phyloP scores from a whole-genome alignment of 106 monocot genomes.

The Dioscorea dumetorum region DNA sequence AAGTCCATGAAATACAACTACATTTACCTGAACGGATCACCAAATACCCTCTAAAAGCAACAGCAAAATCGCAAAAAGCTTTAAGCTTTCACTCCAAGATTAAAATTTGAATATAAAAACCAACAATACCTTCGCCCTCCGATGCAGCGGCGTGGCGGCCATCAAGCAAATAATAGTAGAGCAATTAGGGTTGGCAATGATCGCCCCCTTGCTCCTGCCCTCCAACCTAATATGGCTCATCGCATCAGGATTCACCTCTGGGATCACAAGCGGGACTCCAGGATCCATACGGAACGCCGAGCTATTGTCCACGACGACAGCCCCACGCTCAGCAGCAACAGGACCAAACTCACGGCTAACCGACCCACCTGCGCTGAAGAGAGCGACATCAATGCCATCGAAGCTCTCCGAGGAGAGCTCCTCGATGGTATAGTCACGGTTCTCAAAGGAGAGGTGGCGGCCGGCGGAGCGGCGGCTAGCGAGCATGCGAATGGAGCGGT shows the following conservation, averaged over 20 bases:
- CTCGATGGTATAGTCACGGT: slow-evolving; percentile 50
- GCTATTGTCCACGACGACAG: slow-evolving; percentile 85
- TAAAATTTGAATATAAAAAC: background rate
- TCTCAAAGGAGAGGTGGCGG: slow-evolving; percentile 55
- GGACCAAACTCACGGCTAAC: slow-evolving; percentile 67
- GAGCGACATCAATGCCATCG: slow-evolving; percentile 75
- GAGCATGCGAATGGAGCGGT: slow-evolving; percentile 66
- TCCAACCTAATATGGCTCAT: slow-evolving; percentile 54
- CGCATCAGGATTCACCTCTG: slow-evolving; percentile 88
- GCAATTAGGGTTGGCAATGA: slow-evolving; percentile 94
- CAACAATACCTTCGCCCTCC: slow-evolving; percentile 55
- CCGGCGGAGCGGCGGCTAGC: slow-evolving; percentile 81
- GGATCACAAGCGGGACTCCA: slow-evolving; percentile 72
- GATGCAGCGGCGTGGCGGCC: slow-evolving; percentile 96
- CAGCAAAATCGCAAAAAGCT: no score
- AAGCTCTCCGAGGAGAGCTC: slow-evolving; percentile 77
- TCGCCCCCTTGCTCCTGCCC: slow-evolving; percentile 56
- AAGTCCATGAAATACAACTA: no score
- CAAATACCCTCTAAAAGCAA: no score
- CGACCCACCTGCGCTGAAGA: slow-evolving; percentile 86
- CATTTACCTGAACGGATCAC: no score
- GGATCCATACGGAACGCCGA: slow-evolving; percentile 91
- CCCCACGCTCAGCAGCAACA: slow-evolving; percentile 61
- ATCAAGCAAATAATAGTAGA: slow-evolving; percentile 95
- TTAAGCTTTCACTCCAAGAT: background rate